A percentile compares a stretch with the other conserved stretches of the same genome.
These are phyloP conservation scores for Tylopilus subfusipes DNA, from an alignment of 768 basidiomycete species.

Conservation along the genomic window DNA sequence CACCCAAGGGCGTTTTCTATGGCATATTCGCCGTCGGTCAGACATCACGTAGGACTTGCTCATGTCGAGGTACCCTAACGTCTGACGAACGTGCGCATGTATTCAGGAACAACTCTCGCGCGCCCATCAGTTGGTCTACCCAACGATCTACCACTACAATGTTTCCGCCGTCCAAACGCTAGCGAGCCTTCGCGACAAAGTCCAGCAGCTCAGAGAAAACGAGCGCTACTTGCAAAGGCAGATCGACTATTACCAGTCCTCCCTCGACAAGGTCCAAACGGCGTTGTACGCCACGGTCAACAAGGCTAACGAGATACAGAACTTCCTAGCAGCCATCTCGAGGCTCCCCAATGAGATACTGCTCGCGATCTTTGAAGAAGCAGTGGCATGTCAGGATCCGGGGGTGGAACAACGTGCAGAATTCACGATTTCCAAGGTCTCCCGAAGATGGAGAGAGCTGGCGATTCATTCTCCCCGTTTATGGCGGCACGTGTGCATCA, in stretches of 20 bases:
- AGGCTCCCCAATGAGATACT: conserved; percentile 32
- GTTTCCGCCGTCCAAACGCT: conserved; percentile 18
- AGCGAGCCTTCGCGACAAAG: conserved; percentile 17
- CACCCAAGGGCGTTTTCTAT: conserved; percentile 12
- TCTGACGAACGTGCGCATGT: conserved; percentile 7
- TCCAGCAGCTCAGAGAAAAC: conserved; percentile 13
- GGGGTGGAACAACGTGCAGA: conserved; percentile 19
- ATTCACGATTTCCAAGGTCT: conserved; percentile 29
- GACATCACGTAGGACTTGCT: conserved; percentile 21
- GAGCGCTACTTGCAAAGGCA: conserved; percentile 16
- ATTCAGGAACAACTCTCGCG: conserved; percentile 15
- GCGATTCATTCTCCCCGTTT: conserved; percentile 29
- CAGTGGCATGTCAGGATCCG: conserved; percentile 24
- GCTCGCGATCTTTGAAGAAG: conserved; percentile 30
- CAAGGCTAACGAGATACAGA: conserved; percentile 30
- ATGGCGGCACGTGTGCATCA: conserved; percentile 28
- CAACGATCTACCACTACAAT: conserved; percentile 14
- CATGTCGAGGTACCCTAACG: neutral
- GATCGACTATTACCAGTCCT: conserved; percentile 12
- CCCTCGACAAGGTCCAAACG: conserved; percentile 16
- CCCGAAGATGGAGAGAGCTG: conserved; percentile 32
- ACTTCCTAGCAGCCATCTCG: conserved; percentile 28
- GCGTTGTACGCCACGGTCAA: conserved; percentile 15
- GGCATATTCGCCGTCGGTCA: conserved; percentile 14
- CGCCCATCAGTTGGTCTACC: conserved; percentile 1